These are phyloP conservation scores for Rachicladosporium sp. DNA, from an alignment of 2,329 filamentous ascomycete genomes.

Conservation along the genomic window DNA sequence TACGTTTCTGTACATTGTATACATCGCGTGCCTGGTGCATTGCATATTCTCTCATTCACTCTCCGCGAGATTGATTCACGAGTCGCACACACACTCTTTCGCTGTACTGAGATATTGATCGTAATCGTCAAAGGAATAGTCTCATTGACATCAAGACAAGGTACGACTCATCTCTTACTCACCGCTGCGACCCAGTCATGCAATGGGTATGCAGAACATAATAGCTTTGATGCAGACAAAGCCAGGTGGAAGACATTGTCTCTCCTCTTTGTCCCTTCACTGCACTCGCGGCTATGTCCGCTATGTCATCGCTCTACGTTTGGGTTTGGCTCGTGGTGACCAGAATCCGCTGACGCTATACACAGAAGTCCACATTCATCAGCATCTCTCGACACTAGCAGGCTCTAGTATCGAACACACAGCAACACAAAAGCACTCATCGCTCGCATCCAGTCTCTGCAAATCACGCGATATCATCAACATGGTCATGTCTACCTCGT, in stretches of 20 bases:
- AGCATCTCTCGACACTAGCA: constrained; percentile 1
- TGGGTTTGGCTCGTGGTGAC: too few relatives aligned
- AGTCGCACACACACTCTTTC: constrained; percentile 3
- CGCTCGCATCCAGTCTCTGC: constrained; percentile 7
- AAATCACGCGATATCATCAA: constrained; percentile 21
- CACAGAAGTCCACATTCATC: too few relatives aligned
- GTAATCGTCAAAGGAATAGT: background rate
- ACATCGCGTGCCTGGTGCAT: constrained; percentile 9
- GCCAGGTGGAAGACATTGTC: too few relatives aligned
- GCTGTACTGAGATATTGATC: constrained; percentile 2
- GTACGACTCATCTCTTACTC: too few relatives aligned
- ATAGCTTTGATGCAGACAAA: too few relatives aligned
- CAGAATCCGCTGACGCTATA: too few relatives aligned
- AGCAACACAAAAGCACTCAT: constrained; percentile 2
- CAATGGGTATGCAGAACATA: too few relatives aligned
- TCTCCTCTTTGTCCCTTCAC: too few relatives aligned
- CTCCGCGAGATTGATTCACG: constrained; percentile 5
- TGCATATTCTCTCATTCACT: constrained; percentile 7
- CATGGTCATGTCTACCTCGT: constrained; percentile 29
- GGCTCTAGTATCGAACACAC: constrained; percentile 2
- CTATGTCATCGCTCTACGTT: too few relatives aligned
- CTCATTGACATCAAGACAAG: too few relatives aligned
- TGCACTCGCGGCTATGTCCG: too few relatives aligned
- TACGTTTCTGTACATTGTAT: constrained; percentile 1
- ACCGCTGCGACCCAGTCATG: too few relatives aligned